These are phyloP conservation scores for Lipomyces lipofer DNA, from an alignment of 805 yeast species.

Conservation along the genomic window DNA sequence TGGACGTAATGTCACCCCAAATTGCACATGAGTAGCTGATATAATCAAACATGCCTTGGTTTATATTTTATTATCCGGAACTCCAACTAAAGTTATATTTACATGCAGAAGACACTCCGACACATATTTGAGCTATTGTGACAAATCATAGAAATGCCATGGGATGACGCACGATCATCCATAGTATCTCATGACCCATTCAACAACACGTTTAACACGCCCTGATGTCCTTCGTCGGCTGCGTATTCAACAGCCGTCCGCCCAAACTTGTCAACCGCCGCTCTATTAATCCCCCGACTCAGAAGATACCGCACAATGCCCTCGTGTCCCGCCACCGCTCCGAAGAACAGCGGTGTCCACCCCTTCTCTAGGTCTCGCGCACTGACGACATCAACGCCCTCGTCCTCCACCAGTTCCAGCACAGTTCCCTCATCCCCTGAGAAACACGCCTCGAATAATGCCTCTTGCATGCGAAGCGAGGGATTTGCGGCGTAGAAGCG, in stretches of 20 bases:
- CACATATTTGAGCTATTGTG: not conserved
- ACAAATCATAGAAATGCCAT: not conserved
- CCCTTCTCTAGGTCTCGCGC: constrained; percentile 17
- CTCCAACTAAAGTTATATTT: not conserved
- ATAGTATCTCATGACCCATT: not conserved
- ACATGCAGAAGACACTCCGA: not conserved
- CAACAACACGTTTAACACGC: constrained; percentile 26
- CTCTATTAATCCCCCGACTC: constrained; percentile 17
- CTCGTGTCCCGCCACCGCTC: constrained; percentile 23
- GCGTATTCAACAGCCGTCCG: constrained; percentile 26
- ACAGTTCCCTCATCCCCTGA: constrained; percentile 28
- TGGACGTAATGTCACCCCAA: too few relatives aligned
- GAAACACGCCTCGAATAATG: constrained; percentile 27
- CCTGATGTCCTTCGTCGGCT: constrained; percentile 41
- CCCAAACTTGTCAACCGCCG: constrained; percentile 15
- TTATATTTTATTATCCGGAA: too few relatives aligned
- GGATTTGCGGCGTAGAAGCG: constrained; percentile 18
- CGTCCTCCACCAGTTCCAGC: constrained; percentile 10
- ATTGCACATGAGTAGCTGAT: too few relatives aligned
- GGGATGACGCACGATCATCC: constrained; percentile 3
- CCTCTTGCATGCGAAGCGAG: constrained; percentile 18
- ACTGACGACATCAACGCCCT: not conserved
- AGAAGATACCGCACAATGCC: constrained; percentile 20
- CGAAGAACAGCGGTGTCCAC: constrained; percentile 27
- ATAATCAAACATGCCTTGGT: too few relatives aligned